Evolutionary conservation across 129 eudicot species (phyloP).

Genomic region (Calendula officinalis): DNA sequence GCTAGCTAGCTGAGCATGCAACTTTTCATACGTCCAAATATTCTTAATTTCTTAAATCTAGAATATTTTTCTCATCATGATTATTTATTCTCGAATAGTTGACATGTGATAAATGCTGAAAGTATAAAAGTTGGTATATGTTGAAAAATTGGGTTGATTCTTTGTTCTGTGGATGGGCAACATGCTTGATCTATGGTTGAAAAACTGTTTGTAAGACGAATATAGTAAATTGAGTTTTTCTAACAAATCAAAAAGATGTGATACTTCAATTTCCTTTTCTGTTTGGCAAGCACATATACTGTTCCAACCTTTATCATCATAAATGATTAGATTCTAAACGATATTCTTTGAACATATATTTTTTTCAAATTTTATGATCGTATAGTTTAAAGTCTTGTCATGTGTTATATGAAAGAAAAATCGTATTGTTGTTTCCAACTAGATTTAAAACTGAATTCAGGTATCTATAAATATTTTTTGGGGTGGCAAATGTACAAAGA

Average conservation of each 20-base stretch:
- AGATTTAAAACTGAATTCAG: too few species aligned
- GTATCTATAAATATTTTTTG: too few species aligned
- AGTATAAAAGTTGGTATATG: background rate
- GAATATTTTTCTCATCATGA: slow-evolving; percentile 17
- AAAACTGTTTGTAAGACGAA: slow-evolving; percentile 10
- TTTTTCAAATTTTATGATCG: too few species aligned
- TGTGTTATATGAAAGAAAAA: too few species aligned
- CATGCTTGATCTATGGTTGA: slow-evolving; percentile 22
- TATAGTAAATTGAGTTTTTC: slow-evolving; percentile 7
- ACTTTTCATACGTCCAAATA: background rate
- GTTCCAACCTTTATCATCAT: background rate
- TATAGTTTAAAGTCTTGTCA: too few species aligned
- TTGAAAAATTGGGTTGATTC: slow-evolving; percentile 7
- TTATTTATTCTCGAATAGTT: slow-evolving; percentile 21
- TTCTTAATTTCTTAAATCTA: background rate
- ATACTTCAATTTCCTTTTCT: background rate
- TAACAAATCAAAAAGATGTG: slow-evolving; percentile 14
- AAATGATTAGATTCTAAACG: too few species aligned
- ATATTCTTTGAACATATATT: too few species aligned
- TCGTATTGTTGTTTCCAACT: too few species aligned
- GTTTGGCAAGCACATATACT: slow-evolving; percentile 17
- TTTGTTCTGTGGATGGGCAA: slow-evolving; percentile 16
- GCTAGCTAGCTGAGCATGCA: background rate
- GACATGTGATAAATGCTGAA: slow-evolving; percentile 13
- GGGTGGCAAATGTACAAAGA: too few species aligned